phyloP scores from a whole-genome alignment of 1,284 basidiomycete genomes.

The Cryptococcus sp. region DNA sequence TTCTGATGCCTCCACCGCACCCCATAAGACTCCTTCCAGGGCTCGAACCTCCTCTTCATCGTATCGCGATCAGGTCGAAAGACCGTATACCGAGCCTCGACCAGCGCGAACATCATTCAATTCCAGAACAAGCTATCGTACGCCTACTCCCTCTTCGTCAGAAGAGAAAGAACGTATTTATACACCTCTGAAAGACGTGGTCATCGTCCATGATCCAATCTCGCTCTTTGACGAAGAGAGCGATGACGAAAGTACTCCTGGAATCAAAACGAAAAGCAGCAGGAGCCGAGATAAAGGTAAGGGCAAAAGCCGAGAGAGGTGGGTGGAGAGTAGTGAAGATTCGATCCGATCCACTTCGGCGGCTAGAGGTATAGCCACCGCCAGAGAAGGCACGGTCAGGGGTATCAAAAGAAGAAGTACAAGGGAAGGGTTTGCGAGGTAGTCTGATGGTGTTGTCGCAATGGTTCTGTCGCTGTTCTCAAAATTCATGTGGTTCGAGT shows the following conservation, averaged over 20 bases:
- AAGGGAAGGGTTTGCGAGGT: neutral
- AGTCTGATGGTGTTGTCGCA: too few species aligned
- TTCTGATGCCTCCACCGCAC: too few species aligned
- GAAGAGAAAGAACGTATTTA: neutral
- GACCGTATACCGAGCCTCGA: too few species aligned
- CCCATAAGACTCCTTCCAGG: neutral
- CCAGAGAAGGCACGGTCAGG: slow-evolving; percentile 27
- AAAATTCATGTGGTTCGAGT: too few species aligned
- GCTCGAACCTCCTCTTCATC: neutral
- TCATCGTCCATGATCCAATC: neutral
- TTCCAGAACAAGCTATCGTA: neutral
- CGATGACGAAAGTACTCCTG: too few species aligned
- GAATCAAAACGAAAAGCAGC: neutral
- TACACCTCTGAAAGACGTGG: neutral
- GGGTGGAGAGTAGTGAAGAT: neutral
- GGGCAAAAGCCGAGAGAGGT: neutral
- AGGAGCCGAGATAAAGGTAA: slow-evolving; percentile 1
- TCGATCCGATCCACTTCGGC: too few species aligned
- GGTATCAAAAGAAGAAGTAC: slow-evolving; percentile 24
- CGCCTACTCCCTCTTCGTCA: neutral
- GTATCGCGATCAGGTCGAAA: neutral
- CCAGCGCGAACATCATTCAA: too few species aligned
- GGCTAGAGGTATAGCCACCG: slow-evolving; percentile 7
- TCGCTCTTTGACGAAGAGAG: slow-evolving; percentile 1
- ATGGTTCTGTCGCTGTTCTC: too few species aligned